These are phyloP conservation scores for Yarrowia deformans DNA, from an alignment of 805 yeast genomes.

Conservation along the genomic window DNA sequence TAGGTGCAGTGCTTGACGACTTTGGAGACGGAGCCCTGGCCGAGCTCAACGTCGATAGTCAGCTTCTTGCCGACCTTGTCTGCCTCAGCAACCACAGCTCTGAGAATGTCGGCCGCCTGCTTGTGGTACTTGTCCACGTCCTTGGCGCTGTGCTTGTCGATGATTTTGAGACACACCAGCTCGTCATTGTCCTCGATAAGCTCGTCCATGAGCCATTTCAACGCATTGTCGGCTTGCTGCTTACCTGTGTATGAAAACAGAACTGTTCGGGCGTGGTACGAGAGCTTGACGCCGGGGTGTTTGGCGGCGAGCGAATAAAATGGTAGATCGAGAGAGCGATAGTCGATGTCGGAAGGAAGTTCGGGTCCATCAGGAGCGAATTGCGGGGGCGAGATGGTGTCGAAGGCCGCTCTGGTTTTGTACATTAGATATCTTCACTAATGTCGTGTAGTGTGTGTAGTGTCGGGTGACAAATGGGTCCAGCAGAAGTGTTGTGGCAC, in stretches of 20 bases:
- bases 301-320: slow-evolving; percentile 38
- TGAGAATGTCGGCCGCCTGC: slow-evolving; percentile 32
- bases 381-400: slow-evolving; percentile 38
- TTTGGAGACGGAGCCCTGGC: slow-evolving; percentile 35
- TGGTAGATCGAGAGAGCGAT: slow-evolving; percentile 37
- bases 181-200: slow-evolving; percentile 57
- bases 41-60: slow-evolving; percentile 33
- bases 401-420: slow-evolving; percentile 39
- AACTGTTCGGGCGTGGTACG: slow-evolving; percentile 27
- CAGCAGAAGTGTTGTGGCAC: background rate
- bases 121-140: slow-evolving; percentile 40
- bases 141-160: slow-evolving; percentile 49
- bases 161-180: slow-evolving; percentile 55
- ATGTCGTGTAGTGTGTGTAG: background rate
- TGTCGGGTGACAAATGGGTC: slow-evolving; percentile 2
- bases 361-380: slow-evolving; percentile 19
- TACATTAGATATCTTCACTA: slow-evolving; percentile 17
- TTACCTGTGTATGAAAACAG: slow-evolving; percentile 38
- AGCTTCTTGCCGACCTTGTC: slow-evolving; percentile 32
- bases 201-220: slow-evolving; percentile 57
- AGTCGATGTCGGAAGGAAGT: slow-evolving; percentile 35
- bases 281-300: slow-evolving; percentile 36
- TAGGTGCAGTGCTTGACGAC: slow-evolving; percentile 40
- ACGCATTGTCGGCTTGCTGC: slow-evolving; percentile 50
- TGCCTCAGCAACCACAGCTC: slow-evolving; percentile 22